These are phyloP conservation scores for Aureobasidium pullulans DNA, from an alignment of 2,329 filamentous ascomycete species.

Conservation along the genomic window DNA sequence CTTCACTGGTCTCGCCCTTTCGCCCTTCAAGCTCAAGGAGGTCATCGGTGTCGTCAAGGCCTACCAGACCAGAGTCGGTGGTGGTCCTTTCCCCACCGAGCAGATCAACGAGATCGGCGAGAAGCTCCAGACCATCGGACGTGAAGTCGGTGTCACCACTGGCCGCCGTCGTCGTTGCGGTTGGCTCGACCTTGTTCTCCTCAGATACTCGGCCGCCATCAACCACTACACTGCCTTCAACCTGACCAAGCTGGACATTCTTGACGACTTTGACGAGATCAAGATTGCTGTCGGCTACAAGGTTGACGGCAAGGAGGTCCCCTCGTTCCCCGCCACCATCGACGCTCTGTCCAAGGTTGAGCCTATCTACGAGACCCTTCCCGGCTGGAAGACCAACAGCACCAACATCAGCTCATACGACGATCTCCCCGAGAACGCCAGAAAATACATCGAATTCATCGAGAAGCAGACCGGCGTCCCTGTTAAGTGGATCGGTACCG, in stretches of 20 bases:
- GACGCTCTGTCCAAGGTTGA: slow-evolving; percentile 51
- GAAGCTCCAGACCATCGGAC: slow-evolving; percentile 49
- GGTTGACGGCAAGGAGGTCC: slow-evolving; percentile 47
- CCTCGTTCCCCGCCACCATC: slow-evolving; percentile 60
- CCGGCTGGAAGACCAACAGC: slow-evolving; percentile 62
- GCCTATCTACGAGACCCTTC: slow-evolving; percentile 60
- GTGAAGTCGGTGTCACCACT: slow-evolving; percentile 51
- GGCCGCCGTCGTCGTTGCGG: slow-evolving; percentile 56
- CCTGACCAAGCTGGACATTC: slow-evolving; percentile 61
- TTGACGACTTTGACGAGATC: slow-evolving; percentile 67
- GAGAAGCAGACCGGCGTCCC: slow-evolving; percentile 58
- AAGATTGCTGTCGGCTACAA: slow-evolving; percentile 68
- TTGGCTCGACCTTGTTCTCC: slow-evolving; percentile 61
- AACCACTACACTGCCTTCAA: slow-evolving; percentile 62
- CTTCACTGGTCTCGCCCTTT: slow-evolving; percentile 55
- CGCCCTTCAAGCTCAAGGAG: slow-evolving; percentile 53
- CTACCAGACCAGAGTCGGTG: slow-evolving; percentile 52
- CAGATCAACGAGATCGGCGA: slow-evolving; percentile 51
- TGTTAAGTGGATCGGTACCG: slow-evolving; percentile 60
- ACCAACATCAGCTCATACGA: slow-evolving; percentile 53
- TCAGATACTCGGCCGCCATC: slow-evolving; percentile 57
- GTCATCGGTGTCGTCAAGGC: slow-evolving; percentile 62
- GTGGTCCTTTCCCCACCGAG: slow-evolving; percentile 62
- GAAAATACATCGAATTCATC: slow-evolving; percentile 60
- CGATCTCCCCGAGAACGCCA: slow-evolving; percentile 57